Conservation (phyloP, 1,139 yeast species). For the Candida tunisiensis region DNA sequence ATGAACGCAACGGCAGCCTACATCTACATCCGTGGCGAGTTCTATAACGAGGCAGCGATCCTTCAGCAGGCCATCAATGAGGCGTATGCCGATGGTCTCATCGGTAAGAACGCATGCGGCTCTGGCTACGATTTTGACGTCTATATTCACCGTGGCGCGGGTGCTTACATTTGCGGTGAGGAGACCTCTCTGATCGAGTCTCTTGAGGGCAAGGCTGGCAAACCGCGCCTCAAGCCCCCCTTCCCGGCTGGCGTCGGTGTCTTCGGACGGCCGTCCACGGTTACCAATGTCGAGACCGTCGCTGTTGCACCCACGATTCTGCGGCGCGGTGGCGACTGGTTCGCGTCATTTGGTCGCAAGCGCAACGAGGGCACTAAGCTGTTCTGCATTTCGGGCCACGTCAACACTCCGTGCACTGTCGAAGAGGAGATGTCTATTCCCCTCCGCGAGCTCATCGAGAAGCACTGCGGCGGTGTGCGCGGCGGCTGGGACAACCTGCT, state of each 20-base stretch:
- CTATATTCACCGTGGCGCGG: constrained; percentile 78
- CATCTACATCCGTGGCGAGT: constrained; percentile 80
- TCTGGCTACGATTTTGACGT: constrained; percentile 73
- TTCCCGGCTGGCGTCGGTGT: constrained; percentile 90
- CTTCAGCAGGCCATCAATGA: constrained; percentile 72
- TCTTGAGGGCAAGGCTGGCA: constrained; percentile 81
- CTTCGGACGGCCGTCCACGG: constrained; percentile 81
- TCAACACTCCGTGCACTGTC: constrained; percentile 80
- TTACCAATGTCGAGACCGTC: constrained; percentile 78
- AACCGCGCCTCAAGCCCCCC: constrained; percentile 85
- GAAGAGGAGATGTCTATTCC: constrained; percentile 91
- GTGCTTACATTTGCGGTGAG: constrained; percentile 84
- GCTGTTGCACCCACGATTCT: constrained; percentile 78
- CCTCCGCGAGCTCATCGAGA: constrained; percentile 60
- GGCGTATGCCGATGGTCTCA: constrained; percentile 62
- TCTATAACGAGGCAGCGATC: constrained; percentile 56
- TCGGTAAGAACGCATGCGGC: constrained; percentile 77
- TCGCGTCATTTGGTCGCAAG: constrained; percentile 66
- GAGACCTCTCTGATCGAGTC: constrained; percentile 81
- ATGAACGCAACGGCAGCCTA: constrained; percentile 91
- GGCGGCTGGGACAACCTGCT: constrained; percentile 87
- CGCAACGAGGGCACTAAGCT: constrained; percentile 70
- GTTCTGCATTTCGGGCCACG: constrained; percentile 78
- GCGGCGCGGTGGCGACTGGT: constrained; percentile 84
- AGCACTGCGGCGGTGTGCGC: constrained; percentile 76